Conservation (phyloP, 2,329 filamentous ascomycete genomes). For the Magnaporthiopsis poae region DNA sequence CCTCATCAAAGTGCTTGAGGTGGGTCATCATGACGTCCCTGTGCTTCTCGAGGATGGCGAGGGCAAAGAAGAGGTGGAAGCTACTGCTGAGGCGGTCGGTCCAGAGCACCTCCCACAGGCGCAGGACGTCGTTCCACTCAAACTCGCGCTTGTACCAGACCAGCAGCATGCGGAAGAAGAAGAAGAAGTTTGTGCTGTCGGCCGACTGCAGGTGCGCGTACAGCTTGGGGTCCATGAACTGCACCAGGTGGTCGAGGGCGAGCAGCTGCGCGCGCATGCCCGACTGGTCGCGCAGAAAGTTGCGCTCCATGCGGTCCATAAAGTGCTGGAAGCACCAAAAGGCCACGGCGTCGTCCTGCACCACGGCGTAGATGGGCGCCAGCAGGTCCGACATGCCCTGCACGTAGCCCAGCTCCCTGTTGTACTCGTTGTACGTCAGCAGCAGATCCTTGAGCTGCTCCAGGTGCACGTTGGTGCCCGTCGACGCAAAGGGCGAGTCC, state of each 20-base stretch:
- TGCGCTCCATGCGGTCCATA: constrained; percentile 96
- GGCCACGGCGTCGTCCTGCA: constrained; percentile 92
- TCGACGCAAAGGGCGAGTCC: constrained; percentile 83
- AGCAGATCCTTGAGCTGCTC: constrained; percentile 99
- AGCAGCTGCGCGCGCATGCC: constrained; percentile 90
- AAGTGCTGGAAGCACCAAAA: constrained; percentile 96
- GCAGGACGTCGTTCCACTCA: constrained; percentile 73
- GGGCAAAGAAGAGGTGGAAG: constrained; percentile 87
- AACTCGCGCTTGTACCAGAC: constrained; percentile 99
- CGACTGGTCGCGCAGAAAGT: constrained; percentile 89
- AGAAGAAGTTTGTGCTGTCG: constrained; percentile 98
- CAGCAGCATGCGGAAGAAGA: constrained; percentile 97
- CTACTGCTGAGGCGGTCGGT: constrained; percentile 81
- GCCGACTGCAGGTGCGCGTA: constrained; percentile 82
- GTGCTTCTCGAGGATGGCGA: constrained; percentile 92
- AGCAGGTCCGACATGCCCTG: constrained; percentile 98
- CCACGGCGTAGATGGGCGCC: constrained; percentile 84
- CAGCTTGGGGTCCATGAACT: constrained; percentile 90
- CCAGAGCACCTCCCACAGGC: constrained; percentile 89
- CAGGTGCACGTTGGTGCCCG: constrained; percentile 90
- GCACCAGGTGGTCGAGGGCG: constrained; percentile 86
- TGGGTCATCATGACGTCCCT: constrained; percentile 94
- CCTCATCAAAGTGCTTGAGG: constrained; percentile 87
- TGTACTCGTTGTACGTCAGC: constrained; percentile 96
- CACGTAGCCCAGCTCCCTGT: constrained; percentile 88